Evolutionary conservation across 345 rosid species (phyloP).

Genomic region (Lumnitzera racemosa): DNA sequence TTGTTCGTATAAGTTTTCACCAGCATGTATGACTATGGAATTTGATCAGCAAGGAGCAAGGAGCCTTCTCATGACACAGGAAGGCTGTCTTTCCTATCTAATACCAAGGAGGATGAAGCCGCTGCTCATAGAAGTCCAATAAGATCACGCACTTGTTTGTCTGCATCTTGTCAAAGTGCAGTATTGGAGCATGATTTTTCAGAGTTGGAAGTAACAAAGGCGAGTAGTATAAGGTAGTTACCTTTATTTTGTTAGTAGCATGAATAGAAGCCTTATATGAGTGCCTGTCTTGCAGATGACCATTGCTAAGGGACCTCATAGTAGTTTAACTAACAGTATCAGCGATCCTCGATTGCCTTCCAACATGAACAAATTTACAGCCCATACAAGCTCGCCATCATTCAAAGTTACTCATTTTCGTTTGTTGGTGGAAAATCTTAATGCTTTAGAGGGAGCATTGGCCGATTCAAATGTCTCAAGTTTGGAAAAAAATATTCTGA

Average conservation of each 20-base stretch:
- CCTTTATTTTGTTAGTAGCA: neutral
- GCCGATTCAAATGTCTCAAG: conserved; percentile 31
- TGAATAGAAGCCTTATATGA: neutral
- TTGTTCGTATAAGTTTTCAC: neutral
- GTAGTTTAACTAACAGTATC: conserved; percentile 4
- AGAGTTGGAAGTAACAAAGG: conserved; percentile 32
- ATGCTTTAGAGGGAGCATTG: conserved; percentile 53
- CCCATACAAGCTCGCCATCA: conserved; percentile 10
- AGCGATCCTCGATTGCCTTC: conserved; percentile 4
- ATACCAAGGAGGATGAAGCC: conserved; percentile 32
- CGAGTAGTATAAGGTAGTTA: neutral
- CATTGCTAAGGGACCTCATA: conserved; percentile 19
- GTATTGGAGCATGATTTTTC: conserved; percentile 23
- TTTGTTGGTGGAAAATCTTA: conserved; percentile 59
- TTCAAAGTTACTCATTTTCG: conserved; percentile 28
- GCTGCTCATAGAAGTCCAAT: conserved; percentile 20
- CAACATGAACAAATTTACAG: conserved; percentile 4
- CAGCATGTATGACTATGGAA: neutral
- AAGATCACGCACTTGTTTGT: conserved; percentile 26
- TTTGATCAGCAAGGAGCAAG: conserved; percentile 39
- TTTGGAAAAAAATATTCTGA: conserved; percentile 57
- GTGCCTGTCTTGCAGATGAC: conserved; percentile 25
- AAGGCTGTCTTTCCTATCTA: conserved; percentile 36
- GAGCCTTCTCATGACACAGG: conserved; percentile 27
- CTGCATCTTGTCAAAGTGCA: conserved; percentile 19